phyloP scores from a whole-genome alignment of 2,329 filamentous ascomycete genomes.

The Epichloe hybrida region DNA sequence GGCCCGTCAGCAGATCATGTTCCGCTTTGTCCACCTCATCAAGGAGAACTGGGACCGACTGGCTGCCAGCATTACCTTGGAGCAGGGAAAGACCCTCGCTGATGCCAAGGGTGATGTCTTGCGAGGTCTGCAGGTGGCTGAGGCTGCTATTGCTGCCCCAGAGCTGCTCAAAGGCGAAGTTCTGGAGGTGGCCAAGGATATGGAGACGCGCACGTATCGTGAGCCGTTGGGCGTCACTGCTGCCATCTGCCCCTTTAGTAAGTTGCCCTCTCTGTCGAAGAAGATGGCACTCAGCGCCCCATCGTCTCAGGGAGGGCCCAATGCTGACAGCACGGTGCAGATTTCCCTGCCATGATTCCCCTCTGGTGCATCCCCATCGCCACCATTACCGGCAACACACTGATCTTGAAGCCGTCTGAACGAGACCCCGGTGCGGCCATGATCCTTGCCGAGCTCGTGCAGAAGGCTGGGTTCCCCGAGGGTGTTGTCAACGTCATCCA shows the following conservation, averaged over 20 bases:
- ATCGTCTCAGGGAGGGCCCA: neutral
- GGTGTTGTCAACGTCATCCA: slow-evolving; percentile 77
- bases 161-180: slow-evolving; percentile 74
- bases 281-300: too few relatives aligned
- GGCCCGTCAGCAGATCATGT: slow-evolving; percentile 71
- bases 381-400: slow-evolving; percentile 70
- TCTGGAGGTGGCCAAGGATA: slow-evolving; percentile 75
- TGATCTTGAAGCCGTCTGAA: slow-evolving; percentile 78
- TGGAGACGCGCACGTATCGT: slow-evolving; percentile 74
- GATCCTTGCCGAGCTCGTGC: slow-evolving; percentile 69
- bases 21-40: slow-evolving; percentile 69
- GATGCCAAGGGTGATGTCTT: slow-evolving; percentile 74
- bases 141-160: slow-evolving; percentile 68
- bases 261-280: slow-evolving; percentile 6
- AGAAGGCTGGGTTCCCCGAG: slow-evolving; percentile 68
- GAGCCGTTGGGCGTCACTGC: slow-evolving; percentile 72
- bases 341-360: slow-evolving; percentile 87
- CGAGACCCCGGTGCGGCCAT: slow-evolving; percentile 73
- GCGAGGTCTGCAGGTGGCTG: slow-evolving; percentile 70
- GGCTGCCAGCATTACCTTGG: slow-evolving; percentile 72
- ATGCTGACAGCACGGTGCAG: slow-evolving; percentile 24
- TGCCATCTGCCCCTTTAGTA: slow-evolving; percentile 79
- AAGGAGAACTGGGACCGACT: slow-evolving; percentile 75
- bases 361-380: slow-evolving; percentile 84
- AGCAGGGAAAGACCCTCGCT: slow-evolving; percentile 80